These are phyloP conservation scores for Penicillium salamii DNA, from an alignment of 495 filamentous ascomycete species.

Conservation along the genomic window DNA sequence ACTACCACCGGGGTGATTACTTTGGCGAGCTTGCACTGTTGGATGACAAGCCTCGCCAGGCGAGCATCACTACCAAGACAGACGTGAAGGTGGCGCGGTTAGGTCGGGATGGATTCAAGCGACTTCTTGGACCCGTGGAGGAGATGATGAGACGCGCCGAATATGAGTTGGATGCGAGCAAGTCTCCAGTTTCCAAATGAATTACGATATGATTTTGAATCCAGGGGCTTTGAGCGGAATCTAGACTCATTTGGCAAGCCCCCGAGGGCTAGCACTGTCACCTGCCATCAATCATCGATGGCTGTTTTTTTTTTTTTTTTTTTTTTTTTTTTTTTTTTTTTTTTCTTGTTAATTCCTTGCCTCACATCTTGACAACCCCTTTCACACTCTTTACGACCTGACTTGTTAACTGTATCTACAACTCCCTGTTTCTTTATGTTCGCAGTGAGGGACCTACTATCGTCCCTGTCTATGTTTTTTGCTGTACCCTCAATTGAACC, in stretches of 20 bases:
- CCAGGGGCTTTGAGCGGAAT: neutral
- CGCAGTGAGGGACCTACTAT: constrained; percentile 20
- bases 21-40: constrained; percentile 93
- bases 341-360: constrained; percentile 1
- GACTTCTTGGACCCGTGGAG: constrained; percentile 88
- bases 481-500: constrained; percentile 2
- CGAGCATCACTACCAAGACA: constrained; percentile 75
- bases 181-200: constrained; percentile 24
- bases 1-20: constrained; percentile 88
- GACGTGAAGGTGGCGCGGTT: constrained; percentile 89
- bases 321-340: neutral
- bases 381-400: constrained; percentile 23
- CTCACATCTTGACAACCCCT: neutral
- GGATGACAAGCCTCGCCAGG: constrained; percentile 91
- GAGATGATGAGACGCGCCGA: constrained; percentile 89
- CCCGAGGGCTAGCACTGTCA: neutral
- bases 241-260: constrained; percentile 2
- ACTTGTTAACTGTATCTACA: constrained; percentile 24
- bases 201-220: constrained; percentile 21
- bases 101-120: constrained; percentile 91
- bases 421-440: constrained; percentile 13
- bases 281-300: constrained; percentile 2
- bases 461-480: constrained; percentile 22
- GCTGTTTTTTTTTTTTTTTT: neutral
- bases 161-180: constrained; percentile 36